phyloP scores from a whole-genome alignment of 2,329 filamentous ascomycete genomes.

The Alternaria panax region DNA sequence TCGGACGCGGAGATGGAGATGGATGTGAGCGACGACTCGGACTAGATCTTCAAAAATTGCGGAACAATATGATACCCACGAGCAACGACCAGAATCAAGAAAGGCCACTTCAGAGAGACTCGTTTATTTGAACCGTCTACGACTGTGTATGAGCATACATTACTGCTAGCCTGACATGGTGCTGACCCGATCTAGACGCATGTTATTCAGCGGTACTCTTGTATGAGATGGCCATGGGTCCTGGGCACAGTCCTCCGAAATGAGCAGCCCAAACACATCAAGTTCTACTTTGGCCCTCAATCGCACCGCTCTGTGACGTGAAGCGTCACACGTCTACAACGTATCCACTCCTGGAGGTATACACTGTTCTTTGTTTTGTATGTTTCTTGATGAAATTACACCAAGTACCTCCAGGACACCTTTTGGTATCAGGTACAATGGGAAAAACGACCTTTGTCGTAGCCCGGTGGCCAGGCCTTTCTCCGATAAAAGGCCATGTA shows the following conservation, averaged over 20 bases:
- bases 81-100: conserved; percentile 10
- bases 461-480: background rate
- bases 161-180: background rate
- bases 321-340: background rate
- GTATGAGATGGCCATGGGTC: background rate
- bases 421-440: background rate
- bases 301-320: background rate
- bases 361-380: background rate
- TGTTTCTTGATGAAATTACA: background rate
- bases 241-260: background rate
- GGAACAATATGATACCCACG: conserved; percentile 25
- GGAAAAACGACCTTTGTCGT: background rate
- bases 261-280: background rate
- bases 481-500: background rate
- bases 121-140: background rate
- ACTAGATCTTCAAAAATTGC: conserved; percentile 17
- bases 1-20: conserved; percentile 64
- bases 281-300: background rate
- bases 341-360: background rate
- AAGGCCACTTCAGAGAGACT: background rate
- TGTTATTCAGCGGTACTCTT: background rate
- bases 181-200: conserved; percentile 12
- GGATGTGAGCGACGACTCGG: conserved; percentile 76
- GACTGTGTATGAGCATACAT: conserved; percentile 11
- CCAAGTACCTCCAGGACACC: background rate